A percentile compares a stretch with the other conserved stretches of the same genome.
phyloP scores from a whole-genome alignment of 495 filamentous ascomycete species.

The Aspergillus asperescens region DNA sequence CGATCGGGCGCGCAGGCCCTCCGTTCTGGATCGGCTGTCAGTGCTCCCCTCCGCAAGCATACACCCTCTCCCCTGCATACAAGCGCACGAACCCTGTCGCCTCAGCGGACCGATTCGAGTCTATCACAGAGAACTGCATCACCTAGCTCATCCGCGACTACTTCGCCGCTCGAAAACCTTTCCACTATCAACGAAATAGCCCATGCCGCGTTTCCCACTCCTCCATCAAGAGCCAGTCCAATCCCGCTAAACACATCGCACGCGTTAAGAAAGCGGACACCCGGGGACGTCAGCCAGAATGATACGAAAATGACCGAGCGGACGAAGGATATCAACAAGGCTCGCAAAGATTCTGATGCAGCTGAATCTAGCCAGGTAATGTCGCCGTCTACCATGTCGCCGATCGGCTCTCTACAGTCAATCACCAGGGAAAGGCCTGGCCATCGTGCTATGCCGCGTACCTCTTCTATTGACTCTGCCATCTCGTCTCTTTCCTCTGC shows the following conservation, averaged over 20 bases:
- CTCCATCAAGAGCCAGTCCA: constrained; percentile 24
- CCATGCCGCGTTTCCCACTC: constrained; percentile 32
- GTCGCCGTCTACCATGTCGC: constrained; percentile 30
- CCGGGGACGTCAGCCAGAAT: constrained; percentile 13
- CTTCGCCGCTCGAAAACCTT: constrained; percentile 22
- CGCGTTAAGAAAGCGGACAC: constrained; percentile 12
- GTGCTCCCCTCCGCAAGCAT: constrained; percentile 27
- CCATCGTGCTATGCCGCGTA: constrained; percentile 59
- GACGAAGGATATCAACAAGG: constrained; percentile 14
- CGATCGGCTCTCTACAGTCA: constrained; percentile 30
- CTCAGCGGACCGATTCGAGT: constrained; percentile 21
- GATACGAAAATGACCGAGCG: constrained; percentile 20
- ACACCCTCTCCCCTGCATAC: constrained; percentile 36
- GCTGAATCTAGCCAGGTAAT: constrained; percentile 29
- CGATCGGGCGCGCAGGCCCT: constrained; percentile 27
- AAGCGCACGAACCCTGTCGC: constrained; percentile 26
- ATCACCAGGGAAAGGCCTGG: constrained; percentile 30
- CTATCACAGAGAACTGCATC: constrained; percentile 32
- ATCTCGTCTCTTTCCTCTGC: constrained; percentile 80
- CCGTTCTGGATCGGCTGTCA: constrained; percentile 21
- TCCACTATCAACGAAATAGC: constrained; percentile 24
- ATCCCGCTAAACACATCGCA: constrained; percentile 15
- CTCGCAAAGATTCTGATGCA: constrained; percentile 24
- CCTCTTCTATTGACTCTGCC: constrained; percentile 90
- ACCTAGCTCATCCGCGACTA: constrained; percentile 23